Evolutionary conservation across 192 early-diverging fungal genomes (phyloP).

Genomic region (Umbelopsis isabellina): DNA sequence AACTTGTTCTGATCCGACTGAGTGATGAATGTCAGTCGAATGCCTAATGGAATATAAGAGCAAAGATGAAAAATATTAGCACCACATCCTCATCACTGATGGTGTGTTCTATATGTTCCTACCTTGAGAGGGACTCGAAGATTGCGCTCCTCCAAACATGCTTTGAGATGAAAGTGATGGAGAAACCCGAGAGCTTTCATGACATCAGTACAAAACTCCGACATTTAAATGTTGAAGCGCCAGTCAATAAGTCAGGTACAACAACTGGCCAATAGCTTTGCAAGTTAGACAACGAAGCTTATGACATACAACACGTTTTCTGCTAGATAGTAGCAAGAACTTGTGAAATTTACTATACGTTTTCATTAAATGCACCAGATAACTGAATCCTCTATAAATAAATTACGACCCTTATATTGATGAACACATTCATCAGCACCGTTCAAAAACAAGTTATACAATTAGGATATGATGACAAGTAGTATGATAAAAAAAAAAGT

Average conservation of each 20-base stretch:
- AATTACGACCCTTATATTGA: too few relatives aligned
- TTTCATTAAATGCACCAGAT: too few relatives aligned
- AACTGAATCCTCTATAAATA: too few relatives aligned
- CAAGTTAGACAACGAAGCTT: too few relatives aligned
- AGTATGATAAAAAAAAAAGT: too few relatives aligned
- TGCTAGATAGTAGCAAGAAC: too few relatives aligned
- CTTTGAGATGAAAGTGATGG: conserved; percentile 18
- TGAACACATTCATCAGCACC: too few relatives aligned
- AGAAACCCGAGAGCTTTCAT: conserved; percentile 6
- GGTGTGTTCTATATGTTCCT: not conserved
- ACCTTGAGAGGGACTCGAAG: conserved; percentile 19
- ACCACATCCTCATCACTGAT: not conserved
- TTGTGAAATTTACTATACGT: too few relatives aligned
- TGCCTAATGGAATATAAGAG: conserved; percentile 17
- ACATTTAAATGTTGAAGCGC: not conserved
- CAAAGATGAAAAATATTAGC: not conserved
- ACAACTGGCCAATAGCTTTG: not conserved
- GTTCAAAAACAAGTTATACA: too few relatives aligned
- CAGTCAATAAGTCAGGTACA: not conserved
- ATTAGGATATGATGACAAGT: too few relatives aligned
- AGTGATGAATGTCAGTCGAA: conserved; percentile 47
- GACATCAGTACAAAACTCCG: conserved; percentile 21
- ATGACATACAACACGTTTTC: too few relatives aligned
- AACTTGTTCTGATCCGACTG: conserved; percentile 44
- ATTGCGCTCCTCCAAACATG: conserved; percentile 17